phyloP scores from a whole-genome alignment of 306 rosid species.

The Vigna radiata region DNA sequence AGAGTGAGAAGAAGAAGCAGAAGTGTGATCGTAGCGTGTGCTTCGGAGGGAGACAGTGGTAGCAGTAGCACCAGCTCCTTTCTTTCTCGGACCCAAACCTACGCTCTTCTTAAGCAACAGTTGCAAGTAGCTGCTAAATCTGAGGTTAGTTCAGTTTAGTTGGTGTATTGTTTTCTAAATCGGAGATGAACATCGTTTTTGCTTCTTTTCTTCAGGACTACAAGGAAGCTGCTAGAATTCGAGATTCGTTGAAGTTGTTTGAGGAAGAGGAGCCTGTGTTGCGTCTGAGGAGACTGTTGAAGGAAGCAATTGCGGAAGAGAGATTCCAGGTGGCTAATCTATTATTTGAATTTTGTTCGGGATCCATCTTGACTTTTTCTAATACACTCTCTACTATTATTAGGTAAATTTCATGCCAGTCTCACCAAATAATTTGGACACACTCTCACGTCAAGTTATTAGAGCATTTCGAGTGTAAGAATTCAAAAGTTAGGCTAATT shows the following conservation, averaged over 20 bases:
- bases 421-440: background rate
- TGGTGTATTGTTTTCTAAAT: background rate
- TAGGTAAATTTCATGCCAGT: background rate
- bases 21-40: slow-evolving; percentile 55
- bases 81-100: slow-evolving; percentile 75
- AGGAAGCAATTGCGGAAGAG: slow-evolving; percentile 81
- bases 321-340: slow-evolving; percentile 67
- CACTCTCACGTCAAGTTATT: background rate
- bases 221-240: slow-evolving; percentile 92
- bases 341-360: background rate
- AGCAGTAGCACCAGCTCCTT: slow-evolving; percentile 50
- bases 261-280: slow-evolving; percentile 90
- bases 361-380: background rate
- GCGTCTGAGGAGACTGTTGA: slow-evolving; percentile 68
- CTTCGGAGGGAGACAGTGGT: slow-evolving; percentile 56
- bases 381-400: background rate
- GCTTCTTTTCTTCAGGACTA: slow-evolving; percentile 61
- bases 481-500: background rate
- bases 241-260: slow-evolving; percentile 77
- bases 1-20: slow-evolving; percentile 40
- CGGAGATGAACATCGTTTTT: background rate
- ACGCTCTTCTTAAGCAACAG: slow-evolving; percentile 83
- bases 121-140: slow-evolving; percentile 93
- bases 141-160: slow-evolving; percentile 58
- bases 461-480: background rate